These are phyloP conservation scores for Thermochaetoides thermophila DNA, from an alignment of 495 filamentous ascomycete genomes.

Conservation along the genomic window DNA sequence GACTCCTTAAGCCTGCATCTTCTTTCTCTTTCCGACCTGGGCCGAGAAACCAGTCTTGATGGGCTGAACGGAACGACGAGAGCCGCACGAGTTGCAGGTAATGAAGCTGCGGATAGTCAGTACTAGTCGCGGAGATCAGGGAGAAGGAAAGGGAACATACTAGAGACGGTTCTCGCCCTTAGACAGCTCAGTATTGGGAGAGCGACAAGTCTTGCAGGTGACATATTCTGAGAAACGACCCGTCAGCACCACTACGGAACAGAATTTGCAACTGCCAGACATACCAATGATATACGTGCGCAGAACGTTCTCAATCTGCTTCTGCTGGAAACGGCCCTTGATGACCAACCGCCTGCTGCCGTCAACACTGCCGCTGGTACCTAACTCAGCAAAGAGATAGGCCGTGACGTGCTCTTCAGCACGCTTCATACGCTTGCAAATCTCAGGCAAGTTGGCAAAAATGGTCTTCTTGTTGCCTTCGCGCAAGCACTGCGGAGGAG, in stretches of 20 bases:
- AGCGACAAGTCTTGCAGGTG: conserved; percentile 93
- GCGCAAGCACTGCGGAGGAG: conserved; percentile 94
- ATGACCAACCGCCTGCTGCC: conserved; percentile 88
- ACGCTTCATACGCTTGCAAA: conserved; percentile 73
- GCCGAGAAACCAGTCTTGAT: conserved; percentile 99
- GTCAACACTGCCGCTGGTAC: conserved; percentile 88
- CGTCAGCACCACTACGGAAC: too few relatives aligned
- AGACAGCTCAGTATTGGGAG: conserved; percentile 87
- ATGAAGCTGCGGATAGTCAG: conserved; percentile 22
- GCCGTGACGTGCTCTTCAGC: conserved; percentile 92
- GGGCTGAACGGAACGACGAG: conserved; percentile 77
- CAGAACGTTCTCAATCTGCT: conserved; percentile 91
- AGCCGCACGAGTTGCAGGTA: conserved; percentile 59
- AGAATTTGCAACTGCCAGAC: too few relatives aligned
- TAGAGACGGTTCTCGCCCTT: conserved; percentile 92
- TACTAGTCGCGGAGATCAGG: conserved; percentile 50
- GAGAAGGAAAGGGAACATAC: conserved; percentile 17
- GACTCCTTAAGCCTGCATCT: conserved; percentile 29
- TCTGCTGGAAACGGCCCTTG: conserved; percentile 97
- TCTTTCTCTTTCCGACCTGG: conserved; percentile 89
- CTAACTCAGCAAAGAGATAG: conserved; percentile 95
- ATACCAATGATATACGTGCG: conserved; percentile 71
- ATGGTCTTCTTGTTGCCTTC: conserved; percentile 99
- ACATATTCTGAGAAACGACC: conserved; percentile 63
- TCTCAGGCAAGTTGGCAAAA: conserved; percentile 74